Evolutionary conservation across 805 yeast species (phyloP), one percentile per base, ranked within the genome.

Genomic region (Sugiyamaella qingdaonensis): DNA sequence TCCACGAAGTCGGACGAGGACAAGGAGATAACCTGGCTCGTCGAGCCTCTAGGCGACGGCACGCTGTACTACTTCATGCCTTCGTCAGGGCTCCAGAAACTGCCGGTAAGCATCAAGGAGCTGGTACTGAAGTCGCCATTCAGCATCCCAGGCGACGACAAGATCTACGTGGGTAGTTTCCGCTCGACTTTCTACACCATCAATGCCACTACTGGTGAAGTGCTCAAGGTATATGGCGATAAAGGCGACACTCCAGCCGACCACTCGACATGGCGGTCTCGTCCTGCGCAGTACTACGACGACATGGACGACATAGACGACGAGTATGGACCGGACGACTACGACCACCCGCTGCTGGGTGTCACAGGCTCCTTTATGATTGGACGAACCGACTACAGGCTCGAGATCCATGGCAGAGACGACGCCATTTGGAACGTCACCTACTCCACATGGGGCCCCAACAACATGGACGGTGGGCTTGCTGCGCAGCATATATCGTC

Each of bases 1-100:
- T 11, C 18, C 5, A 24, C 48, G 24, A n/a, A 46, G 14, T 31
- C 43, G 36, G 53, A 37, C 54, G 65, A 53, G 10, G 72, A 61
- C 19, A 66, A 67, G 2, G 72, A 73, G 18, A 61, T 77, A 49
- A 79, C 85, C 0, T 87, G 97, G 92, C 84, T 92, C 49, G 92
- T 94, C 0, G 99, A 94, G 61, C 98, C 98, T 0, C 79, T 78
- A 58, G 84, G 83, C 3, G 96, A 87, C 54, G 99, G 99, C 0
- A 73, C 84, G 0, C 73, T 94, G 2, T 91, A 84, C 67, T 88
- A 83, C 64, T 92, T 92, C 68, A 83, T 87, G 13, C 82, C 83
- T 14, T 80, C 79, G 33, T 72, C 70, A 19, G 98, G 98, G 0
- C 69, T 94, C 21, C 88, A 86, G 63, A 85, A 81, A 64, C 74